Conservation (phyloP, 805 yeast species). For the Starmerella geochares region DNA sequence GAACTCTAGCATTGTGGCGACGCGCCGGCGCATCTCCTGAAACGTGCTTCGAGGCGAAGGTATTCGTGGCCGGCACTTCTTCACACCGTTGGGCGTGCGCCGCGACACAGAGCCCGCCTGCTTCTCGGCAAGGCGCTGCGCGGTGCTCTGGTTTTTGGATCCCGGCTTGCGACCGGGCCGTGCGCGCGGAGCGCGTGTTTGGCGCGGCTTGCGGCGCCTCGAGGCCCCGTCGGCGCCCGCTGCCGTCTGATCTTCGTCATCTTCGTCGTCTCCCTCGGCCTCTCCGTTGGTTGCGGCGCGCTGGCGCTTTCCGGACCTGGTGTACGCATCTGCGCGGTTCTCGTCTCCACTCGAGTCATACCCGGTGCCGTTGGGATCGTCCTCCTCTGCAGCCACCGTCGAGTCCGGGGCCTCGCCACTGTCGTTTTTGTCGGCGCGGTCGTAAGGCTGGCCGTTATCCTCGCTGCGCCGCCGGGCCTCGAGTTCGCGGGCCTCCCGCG, state of each 20-base stretch:
- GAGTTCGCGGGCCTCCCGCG: conserved; percentile 29
- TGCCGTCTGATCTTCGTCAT: not conserved
- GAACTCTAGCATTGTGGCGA: conserved; percentile 84
- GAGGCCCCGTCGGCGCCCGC: not conserved
- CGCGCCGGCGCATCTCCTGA: conserved; percentile 77
- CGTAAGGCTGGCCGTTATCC: not conserved
- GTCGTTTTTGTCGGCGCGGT: not conserved
- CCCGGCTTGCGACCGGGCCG: conserved; percentile 6
- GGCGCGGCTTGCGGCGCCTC: not conserved
- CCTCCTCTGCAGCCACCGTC: not conserved
- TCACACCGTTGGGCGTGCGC: conserved; percentile 7
- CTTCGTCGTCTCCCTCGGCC: not conserved
- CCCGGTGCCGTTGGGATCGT: not conserved
- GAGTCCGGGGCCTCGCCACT: not conserved
- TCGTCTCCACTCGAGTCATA: not conserved
- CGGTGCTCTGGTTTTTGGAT: not conserved
- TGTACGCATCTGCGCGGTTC: not conserved
- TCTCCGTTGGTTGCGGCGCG: not conserved
- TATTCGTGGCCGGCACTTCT: conserved; percentile 46
- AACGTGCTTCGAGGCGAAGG: conserved; percentile 68
- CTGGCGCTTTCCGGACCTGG: not conserved
- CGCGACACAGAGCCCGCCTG: not conserved
- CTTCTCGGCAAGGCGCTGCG: not conserved
- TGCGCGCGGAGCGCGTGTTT: not conserved
- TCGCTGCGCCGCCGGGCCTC: conserved; percentile 16